Evolutionary conservation across 768 basidiomycete species (phyloP), one percentile per base, ranked within the genome.

Genomic region (Tulasnella sp.): DNA sequence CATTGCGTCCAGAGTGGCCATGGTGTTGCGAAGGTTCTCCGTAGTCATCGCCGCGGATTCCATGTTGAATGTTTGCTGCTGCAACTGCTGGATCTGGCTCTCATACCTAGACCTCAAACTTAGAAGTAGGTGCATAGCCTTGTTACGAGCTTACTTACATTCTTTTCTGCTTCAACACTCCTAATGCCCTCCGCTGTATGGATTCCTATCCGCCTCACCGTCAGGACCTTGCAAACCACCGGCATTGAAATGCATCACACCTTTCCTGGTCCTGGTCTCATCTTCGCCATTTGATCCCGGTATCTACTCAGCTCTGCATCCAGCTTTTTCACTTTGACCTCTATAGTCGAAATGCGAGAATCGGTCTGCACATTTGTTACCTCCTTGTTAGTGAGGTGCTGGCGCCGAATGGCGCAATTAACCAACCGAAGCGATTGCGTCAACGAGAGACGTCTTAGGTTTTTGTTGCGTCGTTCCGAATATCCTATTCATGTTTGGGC

Each of bases 1-100:
- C 96, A 99, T 98, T 6, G 96, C 98, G 81, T 98, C 95, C 39
- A 99, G 90, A 0, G 98, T 98, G 16, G 95, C 97, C 97, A 99
- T 99, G 82, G 98, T 99, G 83, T 98, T 99, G 80, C 95, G 91
- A 82, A 99, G 85, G 84, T 99, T 99, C 86, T 99, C 98, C n/a
- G 97, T 99, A 11, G 94, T 91, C 82, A 99, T 90, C 18, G 93
- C 90, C 16, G 96, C 93, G 76, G 93, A 95, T 86, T 99, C 96
- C 93, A 99, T 99, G 85, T 99, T 99, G 87, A 95, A 99, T 32
- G 94, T 92, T 84, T 99, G 98, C 83, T 99, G 98, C 39, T 92
- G 87, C 20, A 99, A 88, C 84, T 98, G 95, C 11, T 90, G 88
- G 51, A 99, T 88, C 84, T 99, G 98, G 18, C 87, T 88, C 83